Base-by-base conservation (phyloP, 441 rosid genomes). In the Macaranga tanarius region DNA sequence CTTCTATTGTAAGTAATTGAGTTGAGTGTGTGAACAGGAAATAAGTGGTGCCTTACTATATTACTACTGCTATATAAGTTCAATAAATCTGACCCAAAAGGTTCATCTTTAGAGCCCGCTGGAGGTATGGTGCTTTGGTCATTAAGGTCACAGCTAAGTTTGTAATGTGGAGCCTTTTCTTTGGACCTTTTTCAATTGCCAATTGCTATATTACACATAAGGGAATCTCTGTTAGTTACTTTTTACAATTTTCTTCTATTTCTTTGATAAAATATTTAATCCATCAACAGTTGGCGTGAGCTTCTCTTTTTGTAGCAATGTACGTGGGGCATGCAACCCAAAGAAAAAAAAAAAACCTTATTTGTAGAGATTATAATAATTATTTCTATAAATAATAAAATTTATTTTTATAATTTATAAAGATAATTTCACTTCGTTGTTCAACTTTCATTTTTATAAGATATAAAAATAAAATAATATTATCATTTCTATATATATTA, bases 21-120 rank as follows among this genome's bases (percentile, higher is more conserved):
- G 38, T 34, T 54, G 57, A 15, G 20, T 15, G n/a, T 13, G 20
- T 6, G 8, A 34, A 34, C 38, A 34, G 38, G 38, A 34, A 34
- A 34, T 5, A 0, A 34, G 38, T 34, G 38, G 38, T 34, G 38
- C 38, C 38, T 34, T 34, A 34, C 38, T 3, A 0, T 15, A 16
- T 15, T 17, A 51, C 6, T 3, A 15, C 8, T 17, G 3, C 20
- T 5, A 51, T 17, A 19, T 50, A 4, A 15, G 55, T 50, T 16
- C 5, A 16, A 1, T 51, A 51, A 31, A 34, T 15, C 4, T n/a
- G 69, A n/a, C 65, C 5, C 15, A 42, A 16, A 75, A 70, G 63
- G 11, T 0, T 7, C 2, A 2, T 28, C 79, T 73, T 69, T 77
- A 16, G 54, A 22, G 76, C 71, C 65, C 77, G 81, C 62, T 22